These are phyloP conservation scores for Mycena amicta DNA, from an alignment of 768 basidiomycete genomes.

Conservation along the genomic window DNA sequence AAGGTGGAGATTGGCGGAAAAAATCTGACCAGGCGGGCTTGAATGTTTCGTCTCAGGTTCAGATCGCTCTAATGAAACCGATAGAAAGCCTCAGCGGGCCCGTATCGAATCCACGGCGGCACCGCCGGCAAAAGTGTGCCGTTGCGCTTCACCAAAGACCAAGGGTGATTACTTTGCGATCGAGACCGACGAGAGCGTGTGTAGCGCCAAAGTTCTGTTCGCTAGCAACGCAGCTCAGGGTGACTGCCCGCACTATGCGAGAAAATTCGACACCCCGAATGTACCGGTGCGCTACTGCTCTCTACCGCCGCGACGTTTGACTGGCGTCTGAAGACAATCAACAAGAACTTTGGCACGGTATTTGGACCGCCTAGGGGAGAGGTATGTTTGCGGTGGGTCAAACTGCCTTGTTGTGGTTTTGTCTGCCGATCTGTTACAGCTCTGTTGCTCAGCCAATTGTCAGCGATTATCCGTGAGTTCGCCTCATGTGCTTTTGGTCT, in stretches of 20 bases:
- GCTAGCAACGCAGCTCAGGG: constrained; percentile 51
- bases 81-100: constrained; percentile 94
- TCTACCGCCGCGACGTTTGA: not conserved
- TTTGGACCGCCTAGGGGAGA: constrained; percentile 90
- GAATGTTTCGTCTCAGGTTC: not conserved
- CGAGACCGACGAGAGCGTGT: constrained; percentile 87
- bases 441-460: constrained; percentile 89
- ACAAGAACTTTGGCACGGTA: constrained; percentile 96
- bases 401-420: not conserved
- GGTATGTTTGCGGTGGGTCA: constrained; percentile 81
- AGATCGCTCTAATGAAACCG: constrained; percentile 79
- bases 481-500: too few species aligned
- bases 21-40: constrained; percentile 75
- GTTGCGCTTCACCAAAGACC: constrained; percentile 81
- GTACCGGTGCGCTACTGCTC: constrained; percentile 63
- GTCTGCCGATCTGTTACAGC: constrained; percentile 45
- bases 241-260: constrained; percentile 92
- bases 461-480: constrained; percentile 87
- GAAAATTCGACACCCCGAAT: constrained; percentile 65
- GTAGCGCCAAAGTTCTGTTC: constrained; percentile 16
- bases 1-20: constrained; percentile 92
- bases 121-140: constrained; percentile 74
- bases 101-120: constrained; percentile 88
- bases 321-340: constrained; percentile 68
- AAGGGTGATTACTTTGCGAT: constrained; percentile 97